Conservation (phyloP, 2,329 filamentous ascomycete genomes). For the Capronia epimyces region DNA sequence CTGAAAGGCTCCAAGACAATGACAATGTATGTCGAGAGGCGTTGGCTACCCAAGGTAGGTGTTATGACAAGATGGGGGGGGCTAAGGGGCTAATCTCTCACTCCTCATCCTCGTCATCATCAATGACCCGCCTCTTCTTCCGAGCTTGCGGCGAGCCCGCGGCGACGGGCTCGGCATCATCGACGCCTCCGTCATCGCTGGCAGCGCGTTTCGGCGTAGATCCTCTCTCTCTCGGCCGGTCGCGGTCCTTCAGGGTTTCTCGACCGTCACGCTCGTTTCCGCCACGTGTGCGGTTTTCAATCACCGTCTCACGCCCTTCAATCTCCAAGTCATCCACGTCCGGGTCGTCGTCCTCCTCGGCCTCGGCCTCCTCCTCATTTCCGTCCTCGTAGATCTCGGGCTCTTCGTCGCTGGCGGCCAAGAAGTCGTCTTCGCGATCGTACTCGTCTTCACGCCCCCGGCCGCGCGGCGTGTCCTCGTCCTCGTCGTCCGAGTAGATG, state of each 20-base stretch:
- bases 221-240: conserved; percentile 5
- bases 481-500: conserved; percentile 47
- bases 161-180: conserved; percentile 19
- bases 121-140: conserved; percentile 29
- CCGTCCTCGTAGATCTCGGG: conserved; percentile 42
- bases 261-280: conserved; percentile 10
- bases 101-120: conserved; percentile 27
- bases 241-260: conserved; percentile 16
- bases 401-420: conserved; percentile 50
- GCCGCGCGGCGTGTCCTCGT: conserved; percentile 42
- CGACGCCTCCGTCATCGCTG: conserved; percentile 20
- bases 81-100: background rate
- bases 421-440: conserved; percentile 75
- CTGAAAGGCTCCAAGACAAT: too few relatives aligned
- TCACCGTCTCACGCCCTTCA: conserved; percentile 30
- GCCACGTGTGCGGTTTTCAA: conserved; percentile 23
- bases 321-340: conserved; percentile 39
- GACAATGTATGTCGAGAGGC: too few relatives aligned
- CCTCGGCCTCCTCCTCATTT: conserved; percentile 36
- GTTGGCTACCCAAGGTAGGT: too few relatives aligned
- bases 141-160: conserved; percentile 21
- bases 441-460: conserved; percentile 69
- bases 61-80: too few relatives aligned
- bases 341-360: conserved; percentile 40
- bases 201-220: conserved; percentile 16